phyloP scores from a whole-genome alignment of 2,329 filamentous ascomycete genomes.

The Helicocarpus griseus region DNA sequence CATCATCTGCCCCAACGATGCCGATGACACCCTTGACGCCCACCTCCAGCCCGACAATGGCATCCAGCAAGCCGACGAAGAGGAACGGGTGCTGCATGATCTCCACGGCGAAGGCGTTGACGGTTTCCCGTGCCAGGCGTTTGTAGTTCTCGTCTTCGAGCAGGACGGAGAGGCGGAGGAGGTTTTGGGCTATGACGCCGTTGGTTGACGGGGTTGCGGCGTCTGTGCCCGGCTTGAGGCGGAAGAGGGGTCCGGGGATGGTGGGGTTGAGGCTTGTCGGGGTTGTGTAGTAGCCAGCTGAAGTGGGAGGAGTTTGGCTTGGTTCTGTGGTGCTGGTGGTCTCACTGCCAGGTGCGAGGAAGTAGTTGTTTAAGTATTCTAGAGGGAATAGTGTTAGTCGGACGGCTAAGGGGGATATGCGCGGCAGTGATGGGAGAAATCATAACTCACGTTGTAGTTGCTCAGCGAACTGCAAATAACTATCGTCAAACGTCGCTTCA shows the following conservation, averaged over 20 bases:
- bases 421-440: background rate
- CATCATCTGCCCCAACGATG: constrained; percentile 34
- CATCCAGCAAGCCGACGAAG: constrained; percentile 69
- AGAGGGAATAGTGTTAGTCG: constrained; percentile 12
- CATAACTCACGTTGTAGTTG: constrained; percentile 57
- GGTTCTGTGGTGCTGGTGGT: background rate
- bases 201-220: constrained; percentile 85
- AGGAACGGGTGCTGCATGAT: constrained; percentile 88
- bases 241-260: constrained; percentile 54
- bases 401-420: background rate
- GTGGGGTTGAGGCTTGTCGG: constrained; percentile 47
- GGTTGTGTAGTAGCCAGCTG: constrained; percentile 34
- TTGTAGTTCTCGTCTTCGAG: constrained; percentile 57
- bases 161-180: constrained; percentile 68
- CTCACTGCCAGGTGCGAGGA: constrained; percentile 54
- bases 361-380: constrained; percentile 65
- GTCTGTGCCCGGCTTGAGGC: constrained; percentile 93
- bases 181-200: constrained; percentile 72
- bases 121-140: constrained; percentile 59
- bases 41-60: constrained; percentile 63
- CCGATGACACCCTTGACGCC: constrained; percentile 55
- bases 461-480: constrained; percentile 71
- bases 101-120: constrained; percentile 81
- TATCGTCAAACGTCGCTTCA: constrained; percentile 66
- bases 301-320: constrained; percentile 22